Evolutionary conservation across 1,284 basidiomycete genomes (phyloP).

Genomic region (Puccinia triticina): DNA sequence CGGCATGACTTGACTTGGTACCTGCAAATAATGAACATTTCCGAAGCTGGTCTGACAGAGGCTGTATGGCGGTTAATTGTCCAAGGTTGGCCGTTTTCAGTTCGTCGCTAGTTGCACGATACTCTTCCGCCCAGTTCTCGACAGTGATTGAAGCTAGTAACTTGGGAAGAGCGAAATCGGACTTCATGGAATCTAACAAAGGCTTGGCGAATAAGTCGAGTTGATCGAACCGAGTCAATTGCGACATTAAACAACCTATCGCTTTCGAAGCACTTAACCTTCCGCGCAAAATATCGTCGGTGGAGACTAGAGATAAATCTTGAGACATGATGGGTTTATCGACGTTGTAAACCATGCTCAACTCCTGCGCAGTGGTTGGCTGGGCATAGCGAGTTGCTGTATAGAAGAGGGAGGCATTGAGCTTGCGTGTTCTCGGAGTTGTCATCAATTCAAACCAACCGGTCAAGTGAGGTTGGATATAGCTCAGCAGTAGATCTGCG

Average conservation of each 20-base stretch:
- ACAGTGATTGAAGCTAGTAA: slow-evolving; percentile 80
- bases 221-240: slow-evolving; percentile 63
- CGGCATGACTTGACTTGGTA: slow-evolving; percentile 81
- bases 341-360: slow-evolving; percentile 79
- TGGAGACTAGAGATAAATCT: slow-evolving; percentile 79
- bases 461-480: slow-evolving; percentile 65
- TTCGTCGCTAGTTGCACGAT: slow-evolving; percentile 52
- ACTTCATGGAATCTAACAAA: slow-evolving; percentile 77
- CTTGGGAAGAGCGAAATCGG: slow-evolving; percentile 87
- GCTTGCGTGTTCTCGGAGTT: slow-evolving; percentile 46
- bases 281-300: slow-evolving; percentile 79
- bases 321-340: slow-evolving; percentile 95
- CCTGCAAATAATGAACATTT: slow-evolving; percentile 68
- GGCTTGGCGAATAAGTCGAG: slow-evolving; percentile 64
- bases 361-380: slow-evolving; percentile 58
- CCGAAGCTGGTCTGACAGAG: slow-evolving; percentile 63
- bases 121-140: slow-evolving; percentile 81
- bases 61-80: slow-evolving; percentile 48
- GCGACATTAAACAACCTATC: slow-evolving; percentile 72
- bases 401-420: slow-evolving; percentile 39
- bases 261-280: slow-evolving; percentile 80
- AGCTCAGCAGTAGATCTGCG: slow-evolving; percentile 65
- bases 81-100: slow-evolving; percentile 43
- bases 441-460: slow-evolving; percentile 54
- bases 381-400: slow-evolving; percentile 54